Evolutionary conservation across 768 basidiomycete species (phyloP).

Genomic region (Phaeolepiota aurea): DNA sequence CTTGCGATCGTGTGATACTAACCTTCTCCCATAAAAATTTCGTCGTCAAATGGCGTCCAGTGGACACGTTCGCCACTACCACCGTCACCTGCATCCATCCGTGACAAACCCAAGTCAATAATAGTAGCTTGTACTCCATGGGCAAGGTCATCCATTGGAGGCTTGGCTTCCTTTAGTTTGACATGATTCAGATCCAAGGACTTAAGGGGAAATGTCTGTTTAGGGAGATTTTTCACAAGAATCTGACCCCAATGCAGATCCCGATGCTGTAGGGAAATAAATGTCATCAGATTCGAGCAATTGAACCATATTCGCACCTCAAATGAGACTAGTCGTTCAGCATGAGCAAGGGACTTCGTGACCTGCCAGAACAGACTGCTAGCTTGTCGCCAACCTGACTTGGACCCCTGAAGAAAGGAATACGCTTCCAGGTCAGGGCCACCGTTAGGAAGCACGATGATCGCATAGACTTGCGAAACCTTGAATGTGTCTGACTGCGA

Average conservation of each 20-base stretch:
- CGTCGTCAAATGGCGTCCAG: constrained; percentile 81
- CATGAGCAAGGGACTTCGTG: constrained; percentile 62
- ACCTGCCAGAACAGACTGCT: constrained; percentile 91
- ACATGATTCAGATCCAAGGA: constrained; percentile 24
- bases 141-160: constrained; percentile 55
- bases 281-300: constrained; percentile 1
- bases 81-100: constrained; percentile 59
- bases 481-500: constrained; percentile 56
- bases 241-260: constrained; percentile 99
- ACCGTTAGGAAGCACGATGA: constrained; percentile 86
- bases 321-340: constrained; percentile 75
- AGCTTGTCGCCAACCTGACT: constrained; percentile 78
- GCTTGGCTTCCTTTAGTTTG: constrained; percentile 15
- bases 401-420: constrained; percentile 47
- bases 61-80: constrained; percentile 38
- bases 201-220: constrained; percentile 20
- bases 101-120: constrained; percentile 91
- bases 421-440: constrained; percentile 89
- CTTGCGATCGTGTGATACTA: constrained; percentile 7
- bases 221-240: constrained; percentile 55
- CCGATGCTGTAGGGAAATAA: constrained; percentile 61
- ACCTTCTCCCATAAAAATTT: constrained; percentile 91
- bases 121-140: constrained; percentile 76
- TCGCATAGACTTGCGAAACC: constrained; percentile 74
- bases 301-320: constrained; percentile 51